These are phyloP conservation scores for Ophiosphaerella korrae DNA, from an alignment of 2,329 filamentous ascomycete species.

Conservation along the genomic window DNA sequence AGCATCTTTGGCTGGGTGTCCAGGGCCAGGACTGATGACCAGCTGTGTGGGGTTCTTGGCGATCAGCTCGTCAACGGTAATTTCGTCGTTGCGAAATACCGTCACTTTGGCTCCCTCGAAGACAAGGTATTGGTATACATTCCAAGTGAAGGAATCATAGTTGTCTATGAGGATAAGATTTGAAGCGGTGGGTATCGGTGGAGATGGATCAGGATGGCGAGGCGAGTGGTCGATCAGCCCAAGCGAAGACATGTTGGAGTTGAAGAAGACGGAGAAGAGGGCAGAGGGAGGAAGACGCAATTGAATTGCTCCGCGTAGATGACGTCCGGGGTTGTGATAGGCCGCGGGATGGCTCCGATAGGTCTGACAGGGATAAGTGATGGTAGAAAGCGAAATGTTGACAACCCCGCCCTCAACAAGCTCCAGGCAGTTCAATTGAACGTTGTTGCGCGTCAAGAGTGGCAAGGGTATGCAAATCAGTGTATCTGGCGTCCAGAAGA, in stretches of 20 bases:
- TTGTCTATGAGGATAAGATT: conserved; percentile 98
- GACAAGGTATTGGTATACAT: conserved; percentile 96
- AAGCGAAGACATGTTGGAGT: conserved; percentile 49
- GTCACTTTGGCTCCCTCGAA: conserved; percentile 92
- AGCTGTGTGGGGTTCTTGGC: conserved; percentile 87
- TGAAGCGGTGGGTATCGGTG: conserved; percentile 76
- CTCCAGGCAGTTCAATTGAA: too few species aligned
- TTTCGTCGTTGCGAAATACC: conserved; percentile 90
- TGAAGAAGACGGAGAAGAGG: neutral
- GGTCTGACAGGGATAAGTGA: neutral
- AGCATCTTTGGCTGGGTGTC: conserved; percentile 88
- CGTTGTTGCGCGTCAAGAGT: too few species aligned
- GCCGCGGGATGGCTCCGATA: neutral
- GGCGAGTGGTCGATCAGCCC: conserved; percentile 81
- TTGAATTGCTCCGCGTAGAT: too few species aligned
- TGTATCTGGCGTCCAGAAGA: too few species aligned
- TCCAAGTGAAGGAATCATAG: conserved; percentile 99
- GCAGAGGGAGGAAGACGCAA: too few species aligned
- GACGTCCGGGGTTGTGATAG: too few species aligned
- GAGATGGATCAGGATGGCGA: conserved; percentile 75
- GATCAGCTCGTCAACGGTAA: conserved; percentile 82
- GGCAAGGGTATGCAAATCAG: too few species aligned
- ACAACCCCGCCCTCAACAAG: neutral
- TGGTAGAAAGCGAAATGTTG: neutral
- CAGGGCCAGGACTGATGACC: conserved; percentile 92